phyloP scores from a whole-genome alignment of 495 filamentous ascomycete species.

The Penicillium silybi region DNA sequence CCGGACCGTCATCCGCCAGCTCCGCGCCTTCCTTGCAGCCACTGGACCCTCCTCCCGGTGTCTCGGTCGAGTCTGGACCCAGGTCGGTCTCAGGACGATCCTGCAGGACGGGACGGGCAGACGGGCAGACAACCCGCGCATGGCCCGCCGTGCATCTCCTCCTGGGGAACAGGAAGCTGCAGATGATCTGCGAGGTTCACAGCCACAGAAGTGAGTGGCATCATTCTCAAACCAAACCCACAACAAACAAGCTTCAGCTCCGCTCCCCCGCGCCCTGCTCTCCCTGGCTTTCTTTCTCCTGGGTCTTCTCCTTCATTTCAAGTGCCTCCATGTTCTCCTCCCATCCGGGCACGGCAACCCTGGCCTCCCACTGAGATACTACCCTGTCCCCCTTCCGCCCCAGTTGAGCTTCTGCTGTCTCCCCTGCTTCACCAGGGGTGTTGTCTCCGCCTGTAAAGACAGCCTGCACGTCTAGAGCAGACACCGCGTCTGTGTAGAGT shows the following conservation, averaged over 20 bases:
- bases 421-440: constrained; percentile 13
- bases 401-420: constrained; percentile 24
- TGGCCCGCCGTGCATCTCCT: constrained; percentile 6
- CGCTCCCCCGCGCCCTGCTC: constrained; percentile 4
- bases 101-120: constrained; percentile 13
- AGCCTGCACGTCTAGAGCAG: constrained; percentile 56
- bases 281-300: constrained; percentile 1
- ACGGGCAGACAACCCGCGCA: constrained; percentile 1
- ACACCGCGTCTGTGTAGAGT: constrained; percentile 50
- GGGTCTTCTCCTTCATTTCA: constrained; percentile 31
- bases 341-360: constrained; percentile 39
- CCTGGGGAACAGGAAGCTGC: constrained; percentile 1
- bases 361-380: constrained; percentile 49
- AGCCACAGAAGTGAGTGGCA: neutral
- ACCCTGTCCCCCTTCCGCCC: constrained; percentile 31
- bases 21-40: constrained; percentile 19
- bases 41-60: constrained; percentile 5
- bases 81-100: constrained; percentile 5
- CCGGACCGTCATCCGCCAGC: constrained; percentile 16
- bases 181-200: neutral
- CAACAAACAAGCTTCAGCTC: constrained; percentile 12
- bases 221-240: neutral
- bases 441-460: constrained; percentile 54
- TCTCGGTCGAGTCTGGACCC: constrained; percentile 7
- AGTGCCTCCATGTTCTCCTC: constrained; percentile 44